Conservation (phyloP, 495 filamentous ascomycete genomes). For the Melanomma pulvis-pyrius region DNA sequence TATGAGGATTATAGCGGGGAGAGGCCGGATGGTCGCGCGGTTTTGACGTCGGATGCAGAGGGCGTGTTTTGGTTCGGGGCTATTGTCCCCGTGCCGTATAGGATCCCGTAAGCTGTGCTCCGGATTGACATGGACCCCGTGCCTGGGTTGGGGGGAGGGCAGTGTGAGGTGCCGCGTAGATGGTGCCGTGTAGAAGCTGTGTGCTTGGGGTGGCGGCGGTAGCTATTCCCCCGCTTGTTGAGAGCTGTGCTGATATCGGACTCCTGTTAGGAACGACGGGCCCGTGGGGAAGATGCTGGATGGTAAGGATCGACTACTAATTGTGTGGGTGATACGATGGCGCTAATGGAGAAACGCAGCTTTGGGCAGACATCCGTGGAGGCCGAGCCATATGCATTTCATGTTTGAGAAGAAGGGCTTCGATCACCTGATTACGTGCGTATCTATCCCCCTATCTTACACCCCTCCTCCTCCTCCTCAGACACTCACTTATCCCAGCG, state of each 20-base stretch:
- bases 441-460: constrained; percentile 24
- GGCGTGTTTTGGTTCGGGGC: constrained; percentile 88
- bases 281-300: constrained; percentile 80
- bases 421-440: constrained; percentile 84
- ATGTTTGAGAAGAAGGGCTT: constrained; percentile 89
- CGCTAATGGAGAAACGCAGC: too few species aligned
- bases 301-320: too few species aligned
- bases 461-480: not conserved
- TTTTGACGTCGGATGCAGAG: constrained; percentile 70
- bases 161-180: too few species aligned
- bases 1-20: constrained; percentile 63
- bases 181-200: too few species aligned
- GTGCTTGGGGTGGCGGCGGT: too few species aligned
- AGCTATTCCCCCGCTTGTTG: too few species aligned
- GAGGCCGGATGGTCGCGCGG: constrained; percentile 73
- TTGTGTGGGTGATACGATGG: too few species aligned
- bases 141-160: too few species aligned
- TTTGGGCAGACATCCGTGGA: constrained; percentile 75
- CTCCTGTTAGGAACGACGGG: too few species aligned
- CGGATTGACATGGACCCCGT: too few species aligned
- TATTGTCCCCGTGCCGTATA: constrained; percentile 85
- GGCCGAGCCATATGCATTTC: constrained; percentile 91
- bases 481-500: constrained; percentile 47
- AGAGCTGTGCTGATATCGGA: too few species aligned
- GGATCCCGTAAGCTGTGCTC: too few species aligned